Base-by-base conservation (phyloP, 192 early-diverging fungal species). In the Paraglomus occultum region DNA sequence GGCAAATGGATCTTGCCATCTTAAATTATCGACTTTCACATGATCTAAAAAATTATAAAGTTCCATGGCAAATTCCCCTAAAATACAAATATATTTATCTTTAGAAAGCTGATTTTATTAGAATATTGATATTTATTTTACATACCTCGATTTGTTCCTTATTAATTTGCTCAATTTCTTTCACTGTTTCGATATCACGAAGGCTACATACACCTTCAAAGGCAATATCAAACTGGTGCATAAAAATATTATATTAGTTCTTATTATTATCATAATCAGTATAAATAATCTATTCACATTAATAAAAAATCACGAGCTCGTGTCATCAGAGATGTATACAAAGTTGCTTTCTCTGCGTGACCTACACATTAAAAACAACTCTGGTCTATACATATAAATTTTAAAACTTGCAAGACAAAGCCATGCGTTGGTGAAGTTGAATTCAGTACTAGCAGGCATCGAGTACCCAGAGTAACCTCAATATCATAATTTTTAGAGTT, bases 321-420 rank as follows among this genome's bases (percentile, higher is more conserved):
- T 63, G 45, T 49, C 61, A 63, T 63, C 45, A 63, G 61, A 63
- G 40, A 47, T 63, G 49, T 23, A 23, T 17, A 20, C 44, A 62
- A 62, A 47, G 61, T 63, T 23, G 45, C 61, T 10, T 49, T 63
- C 61, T 48, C 61, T 63, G 61, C 20, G 61, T 63, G 61, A 47
- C 61, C 46, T 49, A 6, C 61, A 48, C 61, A 63, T 63, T 48
- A 47, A 22, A 63, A 63, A 47, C 45, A 63, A 63, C 61, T 63
- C 12, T 7, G 46, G 22, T 63, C 42, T 49, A 18, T 22, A 63
- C 61, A 63, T 48, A 48, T 63, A 63, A 8, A 22, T 63, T 63
- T 22, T 10, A 45, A 23, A 63, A 22, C 46, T 49, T 49, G 46
- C 3, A 63, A 63, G 61, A 63, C 18, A 12, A 63, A 63, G 18